Evolutionary conservation across 257 asterid genomes (phyloP).

Genomic region (Penstemon newberryi): DNA sequence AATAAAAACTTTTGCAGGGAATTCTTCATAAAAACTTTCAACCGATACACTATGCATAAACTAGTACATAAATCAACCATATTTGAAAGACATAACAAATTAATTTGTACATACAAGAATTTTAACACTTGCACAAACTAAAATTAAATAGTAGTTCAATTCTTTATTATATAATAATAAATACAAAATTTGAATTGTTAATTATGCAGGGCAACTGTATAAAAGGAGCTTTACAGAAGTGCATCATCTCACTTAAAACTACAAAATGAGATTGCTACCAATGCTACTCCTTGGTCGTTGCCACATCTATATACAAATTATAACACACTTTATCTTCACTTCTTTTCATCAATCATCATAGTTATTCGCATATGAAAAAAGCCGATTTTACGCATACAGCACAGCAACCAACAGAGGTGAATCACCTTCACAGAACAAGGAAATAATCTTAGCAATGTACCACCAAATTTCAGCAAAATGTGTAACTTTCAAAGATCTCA

Average conservation of each 20-base stretch:
- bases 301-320: constrained; percentile 14
- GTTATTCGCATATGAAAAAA: neutral
- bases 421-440: constrained; percentile 3
- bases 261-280: constrained; percentile 36
- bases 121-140: too few relatives aligned
- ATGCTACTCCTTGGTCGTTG: neutral
- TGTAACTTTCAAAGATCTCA: neutral
- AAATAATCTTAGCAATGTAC: neutral
- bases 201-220: neutral
- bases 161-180: too few relatives aligned
- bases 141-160: too few relatives aligned
- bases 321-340: constrained; percentile 15
- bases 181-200: too few relatives aligned
- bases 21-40: too few relatives aligned
- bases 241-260: constrained; percentile 30
- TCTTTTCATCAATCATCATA: neutral
- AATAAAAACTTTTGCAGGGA: too few relatives aligned
- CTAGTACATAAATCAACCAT: too few relatives aligned
- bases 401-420: neutral
- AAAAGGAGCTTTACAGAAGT: neutral
- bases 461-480: neutral
- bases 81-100: too few relatives aligned
- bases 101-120: too few relatives aligned
- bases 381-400: neutral
- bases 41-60: too few relatives aligned